These are phyloP conservation scores for Ophiorrhiza pumila DNA, from an alignment of 257 asterid genomes.

Conservation along the genomic window DNA sequence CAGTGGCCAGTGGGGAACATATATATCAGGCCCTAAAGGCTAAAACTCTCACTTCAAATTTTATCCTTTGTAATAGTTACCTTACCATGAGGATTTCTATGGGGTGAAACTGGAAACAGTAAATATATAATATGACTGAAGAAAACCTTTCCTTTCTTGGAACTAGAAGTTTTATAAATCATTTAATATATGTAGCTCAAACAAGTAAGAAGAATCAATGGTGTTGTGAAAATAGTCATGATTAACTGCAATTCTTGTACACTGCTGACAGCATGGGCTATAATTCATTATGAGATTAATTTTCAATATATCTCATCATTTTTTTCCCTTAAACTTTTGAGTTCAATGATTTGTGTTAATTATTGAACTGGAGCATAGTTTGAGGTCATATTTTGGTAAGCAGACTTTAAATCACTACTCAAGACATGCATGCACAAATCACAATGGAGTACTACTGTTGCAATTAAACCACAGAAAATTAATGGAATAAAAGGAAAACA, in stretches of 20 bases:
- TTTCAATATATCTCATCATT: too few species aligned
- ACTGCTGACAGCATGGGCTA: background rate
- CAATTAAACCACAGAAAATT: too few species aligned
- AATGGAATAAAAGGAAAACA: too few species aligned
- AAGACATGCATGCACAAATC: too few species aligned
- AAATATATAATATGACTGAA: background rate
- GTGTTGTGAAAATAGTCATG: background rate
- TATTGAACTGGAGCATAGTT: too few species aligned
- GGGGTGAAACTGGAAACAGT: conserved; percentile 1
- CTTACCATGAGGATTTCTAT: background rate
- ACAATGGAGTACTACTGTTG: too few species aligned
- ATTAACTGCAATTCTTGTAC: background rate
- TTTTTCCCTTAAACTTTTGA: background rate
- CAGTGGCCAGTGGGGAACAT: too few species aligned
- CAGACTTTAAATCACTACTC: too few species aligned
- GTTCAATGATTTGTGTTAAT: too few species aligned
- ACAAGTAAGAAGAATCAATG: conserved; percentile 1
- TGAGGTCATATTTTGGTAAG: too few species aligned
- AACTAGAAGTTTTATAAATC: background rate
- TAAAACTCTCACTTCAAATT: background rate
- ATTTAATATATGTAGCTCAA: background rate
- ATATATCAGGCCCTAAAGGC: background rate
- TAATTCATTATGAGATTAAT: background rate
- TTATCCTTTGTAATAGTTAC: background rate
- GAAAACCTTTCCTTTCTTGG: background rate